phyloP scores from a whole-genome alignment of 805 yeast genomes.

The Yamadazyma nakazawae region DNA sequence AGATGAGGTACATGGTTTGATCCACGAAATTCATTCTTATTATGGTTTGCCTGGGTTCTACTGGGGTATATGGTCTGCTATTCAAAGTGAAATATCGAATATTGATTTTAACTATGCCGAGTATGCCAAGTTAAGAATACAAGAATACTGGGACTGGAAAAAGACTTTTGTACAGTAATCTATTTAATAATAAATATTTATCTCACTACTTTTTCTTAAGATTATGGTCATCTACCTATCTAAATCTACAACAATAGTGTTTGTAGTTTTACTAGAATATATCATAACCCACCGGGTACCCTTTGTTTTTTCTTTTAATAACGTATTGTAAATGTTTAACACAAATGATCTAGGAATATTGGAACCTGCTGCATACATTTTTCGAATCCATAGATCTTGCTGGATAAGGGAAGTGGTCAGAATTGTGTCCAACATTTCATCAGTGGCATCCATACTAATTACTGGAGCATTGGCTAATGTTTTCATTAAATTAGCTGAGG shows the following conservation, averaged over 20 bases:
- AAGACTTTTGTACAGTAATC: slow-evolving; percentile 8
- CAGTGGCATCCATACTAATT: slow-evolving; percentile 73
- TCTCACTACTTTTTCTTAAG: too few relatives aligned
- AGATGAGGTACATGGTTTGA: slow-evolving; percentile 40
- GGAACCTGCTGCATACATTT: slow-evolving; percentile 73
- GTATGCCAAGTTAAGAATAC: slow-evolving; percentile 57
- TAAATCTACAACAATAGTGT: slow-evolving; percentile 52
- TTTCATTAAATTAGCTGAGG: slow-evolving; percentile 52
- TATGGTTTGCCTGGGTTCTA: slow-evolving; percentile 82
- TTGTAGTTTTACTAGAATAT: slow-evolving; percentile 74
- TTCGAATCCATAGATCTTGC: slow-evolving; percentile 79
- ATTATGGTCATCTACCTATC: slow-evolving; percentile 40
- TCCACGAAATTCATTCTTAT: slow-evolving; percentile 54
- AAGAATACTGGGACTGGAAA: slow-evolving; percentile 74
- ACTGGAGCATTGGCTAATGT: slow-evolving; percentile 66
- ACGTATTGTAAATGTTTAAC: slow-evolving; percentile 63
- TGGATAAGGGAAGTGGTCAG: slow-evolving; percentile 70
- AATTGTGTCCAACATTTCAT: slow-evolving; percentile 83
- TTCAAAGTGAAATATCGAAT: slow-evolving; percentile 63
- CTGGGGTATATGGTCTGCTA: slow-evolving; percentile 84
- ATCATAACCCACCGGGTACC: slow-evolving; percentile 75
- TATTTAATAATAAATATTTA: neutral
- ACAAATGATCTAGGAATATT: slow-evolving; percentile 82
- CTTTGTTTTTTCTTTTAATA: slow-evolving; percentile 67
- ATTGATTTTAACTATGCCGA: slow-evolving; percentile 69